Percentiles rank a stretch among this genome's conserved stretches.
phyloP scores from a whole-genome alignment of 179 eudicot species.

The Nepenthes alata region DNA sequence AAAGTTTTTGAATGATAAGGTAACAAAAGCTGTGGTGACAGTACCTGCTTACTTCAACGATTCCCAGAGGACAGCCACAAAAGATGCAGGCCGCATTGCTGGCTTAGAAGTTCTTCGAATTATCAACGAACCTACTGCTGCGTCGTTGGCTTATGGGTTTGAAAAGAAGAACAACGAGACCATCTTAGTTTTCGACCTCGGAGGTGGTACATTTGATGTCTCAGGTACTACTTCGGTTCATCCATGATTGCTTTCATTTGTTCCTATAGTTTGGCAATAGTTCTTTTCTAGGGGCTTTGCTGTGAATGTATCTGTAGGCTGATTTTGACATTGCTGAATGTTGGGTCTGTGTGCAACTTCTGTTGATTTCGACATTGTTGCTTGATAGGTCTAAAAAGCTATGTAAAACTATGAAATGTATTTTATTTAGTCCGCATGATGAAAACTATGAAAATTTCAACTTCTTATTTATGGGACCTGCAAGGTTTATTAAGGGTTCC shows the following conservation, averaged over 20 bases:
- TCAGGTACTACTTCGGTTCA: constrained; percentile 45
- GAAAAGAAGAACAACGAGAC: constrained; percentile 94
- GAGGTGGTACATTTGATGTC: constrained; percentile 99
- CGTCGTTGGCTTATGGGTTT: constrained; percentile 92
- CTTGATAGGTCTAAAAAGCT: too few species aligned
- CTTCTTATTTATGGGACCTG: neutral
- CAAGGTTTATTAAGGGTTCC: too few species aligned
- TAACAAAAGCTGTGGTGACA: constrained; percentile 86
- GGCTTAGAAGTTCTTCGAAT: constrained; percentile 88
- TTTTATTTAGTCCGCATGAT: too few species aligned
- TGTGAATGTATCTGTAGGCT: too few species aligned
- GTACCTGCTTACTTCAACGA: constrained; percentile 98
- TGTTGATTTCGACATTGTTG: too few species aligned
- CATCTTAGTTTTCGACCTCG: constrained; percentile 92
- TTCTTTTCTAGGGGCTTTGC: neutral
- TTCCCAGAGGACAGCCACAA: constrained; percentile 91
- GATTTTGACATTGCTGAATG: too few species aligned
- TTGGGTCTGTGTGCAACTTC: too few species aligned
- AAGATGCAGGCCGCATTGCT: constrained; percentile 94
- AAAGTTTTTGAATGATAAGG: constrained; percentile 79
- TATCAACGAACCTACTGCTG: constrained; percentile 95
- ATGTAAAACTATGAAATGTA: too few species aligned
- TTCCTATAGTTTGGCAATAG: neutral
- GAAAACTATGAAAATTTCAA: too few species aligned
- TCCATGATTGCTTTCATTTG: neutral